Percentiles rank a stretch among this genome's conserved stretches.
phyloP scores from a whole-genome alignment of 2,329 filamentous ascomycete species.

The Fusarium mundagurra region DNA sequence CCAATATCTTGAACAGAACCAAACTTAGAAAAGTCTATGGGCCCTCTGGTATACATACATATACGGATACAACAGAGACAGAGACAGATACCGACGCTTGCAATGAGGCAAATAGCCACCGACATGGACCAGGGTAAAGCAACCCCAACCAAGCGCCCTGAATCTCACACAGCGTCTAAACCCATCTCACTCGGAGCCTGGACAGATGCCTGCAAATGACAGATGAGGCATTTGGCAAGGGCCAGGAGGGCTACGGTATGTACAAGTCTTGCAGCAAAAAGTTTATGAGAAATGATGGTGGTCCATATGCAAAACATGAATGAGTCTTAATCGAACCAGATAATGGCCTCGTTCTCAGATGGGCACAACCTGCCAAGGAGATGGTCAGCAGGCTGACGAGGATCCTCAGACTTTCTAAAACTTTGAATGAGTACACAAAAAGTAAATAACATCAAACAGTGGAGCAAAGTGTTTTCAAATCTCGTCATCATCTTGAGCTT shows the following conservation, averaged over 20 bases:
- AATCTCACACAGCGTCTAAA: conserved; percentile 37
- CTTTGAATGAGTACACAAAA: neutral
- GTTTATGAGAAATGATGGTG: conserved; percentile 2
- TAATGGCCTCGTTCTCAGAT: neutral
- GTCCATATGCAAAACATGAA: conserved; percentile 1
- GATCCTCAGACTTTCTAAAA: conserved; percentile 5
- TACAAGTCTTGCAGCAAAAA: conserved; percentile 3
- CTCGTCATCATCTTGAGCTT: conserved; percentile 22
- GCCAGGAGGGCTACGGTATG: neutral
- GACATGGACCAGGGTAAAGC: conserved; percentile 15
- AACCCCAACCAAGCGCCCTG: conserved; percentile 37
- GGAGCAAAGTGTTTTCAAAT: conserved; percentile 4
- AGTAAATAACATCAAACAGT: conserved; percentile 1
- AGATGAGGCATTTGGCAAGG: conserved; percentile 16
- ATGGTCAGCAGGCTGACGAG: neutral
- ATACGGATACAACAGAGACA: too few species aligned
- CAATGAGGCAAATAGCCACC: conserved; percentile 18
- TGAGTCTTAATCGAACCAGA: conserved; percentile 5
- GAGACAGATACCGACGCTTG: neutral
- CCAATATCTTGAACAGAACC: conserved; percentile 2
- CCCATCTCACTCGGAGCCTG: conserved; percentile 21
- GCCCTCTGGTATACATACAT: neutral
- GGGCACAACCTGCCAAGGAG: neutral
- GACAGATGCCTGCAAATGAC: neutral
- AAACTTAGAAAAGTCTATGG: conserved; percentile 1